A percentile compares a stretch with the other conserved stretches of the same genome.
These are phyloP conservation scores for Termitomyces sp. DNA, from an alignment of 768 basidiomycete genomes.

Conservation along the genomic window DNA sequence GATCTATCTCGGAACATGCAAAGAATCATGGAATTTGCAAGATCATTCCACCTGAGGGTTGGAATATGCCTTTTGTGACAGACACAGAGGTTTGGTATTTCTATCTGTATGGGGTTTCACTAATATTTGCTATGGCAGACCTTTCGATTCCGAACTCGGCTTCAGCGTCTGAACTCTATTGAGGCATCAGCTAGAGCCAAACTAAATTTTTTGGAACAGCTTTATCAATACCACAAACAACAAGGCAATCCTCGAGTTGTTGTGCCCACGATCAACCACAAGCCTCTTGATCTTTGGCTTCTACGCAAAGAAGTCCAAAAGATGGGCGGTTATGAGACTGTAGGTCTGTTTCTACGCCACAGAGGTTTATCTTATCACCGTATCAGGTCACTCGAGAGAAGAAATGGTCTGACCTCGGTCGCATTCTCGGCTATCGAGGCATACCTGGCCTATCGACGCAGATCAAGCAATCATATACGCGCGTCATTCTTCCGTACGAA, in stretches of 20 bases:
- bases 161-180: slow-evolving; percentile 93
- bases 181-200: slow-evolving; percentile 97
- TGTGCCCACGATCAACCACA: slow-evolving; percentile 93
- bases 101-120: slow-evolving; percentile 29
- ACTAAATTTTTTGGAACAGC: slow-evolving; percentile 94
- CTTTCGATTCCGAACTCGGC: slow-evolving; percentile 93
- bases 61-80: slow-evolving; percentile 95
- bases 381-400: slow-evolving; percentile 73
- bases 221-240: slow-evolving; percentile 95
- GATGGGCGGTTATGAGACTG: slow-evolving; percentile 82
- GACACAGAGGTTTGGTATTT: slow-evolving; percentile 75
- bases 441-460: slow-evolving; percentile 80
- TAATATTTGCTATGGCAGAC: slow-evolving; percentile 40
- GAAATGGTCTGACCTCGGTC: slow-evolving; percentile 86
- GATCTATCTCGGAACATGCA: slow-evolving; percentile 67
- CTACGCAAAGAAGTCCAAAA: slow-evolving; percentile 89
- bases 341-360: slow-evolving; percentile 31
- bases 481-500: slow-evolving; percentile 95
- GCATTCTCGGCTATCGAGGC: slow-evolving; percentile 75
- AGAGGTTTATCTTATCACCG: slow-evolving; percentile 8
- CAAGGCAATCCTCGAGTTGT: slow-evolving; percentile 86
- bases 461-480: slow-evolving; percentile 84
- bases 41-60: slow-evolving; percentile 86
- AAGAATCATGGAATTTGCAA: slow-evolving; percentile 89
- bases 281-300: slow-evolving; percentile 89